A percentile compares a stretch with the other conserved stretches of the same genome.
These are phyloP conservation scores for Trypanosoma avium DNA, from an alignment of 208 protist genomes.

Conservation along the genomic window DNA sequence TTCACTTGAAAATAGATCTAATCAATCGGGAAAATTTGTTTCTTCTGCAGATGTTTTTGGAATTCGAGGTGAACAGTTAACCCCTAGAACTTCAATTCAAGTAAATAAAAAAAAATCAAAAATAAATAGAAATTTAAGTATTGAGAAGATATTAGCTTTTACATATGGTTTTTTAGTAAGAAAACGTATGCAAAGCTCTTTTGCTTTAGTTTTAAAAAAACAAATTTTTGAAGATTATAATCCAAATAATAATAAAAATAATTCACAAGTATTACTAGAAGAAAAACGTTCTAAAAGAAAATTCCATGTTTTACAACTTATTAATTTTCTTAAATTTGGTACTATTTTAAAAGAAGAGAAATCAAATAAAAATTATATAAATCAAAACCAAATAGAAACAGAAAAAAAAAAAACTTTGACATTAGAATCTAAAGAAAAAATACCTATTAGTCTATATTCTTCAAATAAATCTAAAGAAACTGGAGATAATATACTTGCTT, in stretches of 20 bases:
- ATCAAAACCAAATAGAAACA: neutral
- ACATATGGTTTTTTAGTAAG: constrained; percentile 5
- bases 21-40: constrained; percentile 5
- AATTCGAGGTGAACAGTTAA: neutral
- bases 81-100: neutral
- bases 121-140: neutral
- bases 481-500: neutral
- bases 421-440: neutral
- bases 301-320: constrained; percentile 2
- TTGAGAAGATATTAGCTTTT: constrained; percentile 12
- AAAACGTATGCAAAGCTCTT: constrained; percentile 6
- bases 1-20: neutral
- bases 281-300: neutral
- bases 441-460: constrained; percentile 4
- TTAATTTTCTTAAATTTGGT: constrained; percentile 9
- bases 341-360: neutral
- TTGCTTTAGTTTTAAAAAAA: neutral
- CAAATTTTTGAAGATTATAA: constrained; percentile 5
- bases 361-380: neutral
- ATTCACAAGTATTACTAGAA: neutral
- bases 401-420: neutral
- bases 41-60: constrained; percentile 19
- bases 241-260: neutral
- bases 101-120: neutral
- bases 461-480: constrained; percentile 15